These are phyloP conservation scores for Aureobasidium sp. DNA, from an alignment of 2,329 filamentous ascomycete genomes.

Conservation along the genomic window DNA sequence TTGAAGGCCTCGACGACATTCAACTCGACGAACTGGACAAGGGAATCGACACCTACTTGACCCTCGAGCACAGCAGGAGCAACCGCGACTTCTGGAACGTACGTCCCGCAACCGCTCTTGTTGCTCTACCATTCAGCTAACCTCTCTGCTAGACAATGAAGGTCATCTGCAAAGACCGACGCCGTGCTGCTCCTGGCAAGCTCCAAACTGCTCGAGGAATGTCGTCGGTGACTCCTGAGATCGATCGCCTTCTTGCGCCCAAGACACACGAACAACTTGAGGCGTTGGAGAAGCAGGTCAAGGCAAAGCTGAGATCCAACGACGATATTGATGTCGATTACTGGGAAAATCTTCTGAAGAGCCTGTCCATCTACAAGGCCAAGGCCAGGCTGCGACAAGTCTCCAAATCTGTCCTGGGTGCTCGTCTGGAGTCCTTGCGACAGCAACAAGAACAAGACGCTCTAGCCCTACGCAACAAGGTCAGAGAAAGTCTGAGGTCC, in stretches of 20 bases:
- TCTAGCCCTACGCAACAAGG: slow-evolving; percentile 28
- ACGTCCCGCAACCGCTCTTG: slow-evolving; percentile 19
- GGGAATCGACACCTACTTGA: slow-evolving; percentile 72
- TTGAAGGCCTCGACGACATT: slow-evolving; percentile 60
- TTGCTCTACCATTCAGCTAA: not conserved
- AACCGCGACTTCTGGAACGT: slow-evolving; percentile 85
- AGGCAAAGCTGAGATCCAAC: slow-evolving; percentile 73
- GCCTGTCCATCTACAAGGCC: slow-evolving; percentile 82
- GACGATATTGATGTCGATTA: slow-evolving; percentile 95
- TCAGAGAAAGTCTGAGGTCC: not conserved
- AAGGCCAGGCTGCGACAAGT: slow-evolving; percentile 75
- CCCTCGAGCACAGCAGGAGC: slow-evolving; percentile 66
- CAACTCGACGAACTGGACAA: slow-evolving; percentile 70
- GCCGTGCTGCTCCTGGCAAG: slow-evolving; percentile 53
- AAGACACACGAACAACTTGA: slow-evolving; percentile 86
- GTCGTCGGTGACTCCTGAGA: slow-evolving; percentile 74
- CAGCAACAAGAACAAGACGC: slow-evolving; percentile 63
- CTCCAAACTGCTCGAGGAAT: slow-evolving; percentile 61
- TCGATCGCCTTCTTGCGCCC: slow-evolving; percentile 76
- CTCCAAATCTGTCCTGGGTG: slow-evolving; percentile 65
- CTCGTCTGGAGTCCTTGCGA: slow-evolving; percentile 57
- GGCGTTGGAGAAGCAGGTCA: slow-evolving; percentile 77
- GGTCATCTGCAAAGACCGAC: slow-evolving; percentile 70
- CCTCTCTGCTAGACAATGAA: slow-evolving; percentile 58
- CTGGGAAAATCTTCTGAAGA: slow-evolving; percentile 87